Evolutionary conservation across 495 filamentous ascomycete species (phyloP), one percentile per base, ranked within the genome.

Genomic region (Podospora pseudocomata): DNA sequence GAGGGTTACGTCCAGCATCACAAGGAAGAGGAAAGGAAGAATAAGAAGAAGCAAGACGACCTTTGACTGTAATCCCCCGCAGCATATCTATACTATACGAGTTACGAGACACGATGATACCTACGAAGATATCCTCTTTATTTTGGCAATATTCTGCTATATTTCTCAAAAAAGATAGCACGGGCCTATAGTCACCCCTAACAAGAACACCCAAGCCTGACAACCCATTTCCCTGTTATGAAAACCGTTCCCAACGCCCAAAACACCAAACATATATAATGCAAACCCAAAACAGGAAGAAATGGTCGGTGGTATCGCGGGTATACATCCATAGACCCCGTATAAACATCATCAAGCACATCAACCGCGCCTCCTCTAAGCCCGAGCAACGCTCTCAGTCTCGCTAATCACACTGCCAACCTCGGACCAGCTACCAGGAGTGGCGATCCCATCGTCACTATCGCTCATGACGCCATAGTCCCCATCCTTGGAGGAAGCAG

Each of bases 341-440:
- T 27, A 55, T 4, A 60, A 60, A 60, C 57, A 60, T 60, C 27
- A 19, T 60, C 39, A 49, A 49, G 13, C 39, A 49, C 39, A 49
- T 49, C 39, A 49, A 49, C 39, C 39, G 9, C 39, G 39, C 59
- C 67, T 11, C 4, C 23, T 59, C 68, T 74, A 83, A 30, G 73
- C 68, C 39, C 77, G 76, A 68, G 75, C 68, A 44, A 67, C 71
- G 59, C 67, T 73, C 68, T 86, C 84, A 27, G 77, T 81, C 69
- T 86, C 86, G 75, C 90, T 91, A 34, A 91, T 80, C 39, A 88
- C 86, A 72, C 91, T 93, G 18, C 89, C 90, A 9, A 94, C 86
- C 65, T 94, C 91, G 4, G 89, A 90, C 91, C 91, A 94, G 76
- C 87, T 91, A 39, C 85, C 84, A 0, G 90, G 90, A 9, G 90